A percentile compares a stretch with the other conserved stretches of the same genome.
phyloP scores from a whole-genome alignment of 768 basidiomycete genomes.

The Amanita phalloides region DNA sequence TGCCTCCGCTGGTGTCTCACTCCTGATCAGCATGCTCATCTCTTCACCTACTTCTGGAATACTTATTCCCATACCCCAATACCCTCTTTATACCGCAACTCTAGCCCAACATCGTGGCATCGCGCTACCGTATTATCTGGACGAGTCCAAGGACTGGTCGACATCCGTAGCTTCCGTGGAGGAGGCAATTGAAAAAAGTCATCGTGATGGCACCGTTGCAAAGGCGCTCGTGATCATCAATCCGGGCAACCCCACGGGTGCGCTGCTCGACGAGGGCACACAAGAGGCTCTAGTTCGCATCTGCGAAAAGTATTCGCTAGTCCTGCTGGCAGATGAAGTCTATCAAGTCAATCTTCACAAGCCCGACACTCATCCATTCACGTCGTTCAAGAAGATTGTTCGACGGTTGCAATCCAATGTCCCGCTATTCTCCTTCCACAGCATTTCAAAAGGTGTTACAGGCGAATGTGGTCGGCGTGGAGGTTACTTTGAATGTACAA shows the following conservation, averaged over 20 bases:
- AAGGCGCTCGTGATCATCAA: conserved; percentile 96
- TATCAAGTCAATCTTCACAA: conserved; percentile 91
- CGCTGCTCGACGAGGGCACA: conserved; percentile 60
- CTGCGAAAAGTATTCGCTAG: conserved; percentile 76
- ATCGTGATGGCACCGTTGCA: conserved; percentile 46
- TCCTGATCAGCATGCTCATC: conserved; percentile 74
- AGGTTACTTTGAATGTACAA: conserved; percentile 91
- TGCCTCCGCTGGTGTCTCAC: conserved; percentile 89
- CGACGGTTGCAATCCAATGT: conserved; percentile 54
- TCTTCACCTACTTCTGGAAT: conserved; percentile 58
- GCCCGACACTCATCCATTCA: conserved; percentile 59
- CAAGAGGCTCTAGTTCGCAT: conserved; percentile 71
- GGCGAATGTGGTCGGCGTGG: conserved; percentile 98
- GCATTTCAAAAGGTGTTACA: conserved; percentile 91
- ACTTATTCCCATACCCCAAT: conserved; percentile 96
- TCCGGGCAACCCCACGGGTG: conserved; percentile 96
- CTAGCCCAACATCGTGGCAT: conserved; percentile 79
- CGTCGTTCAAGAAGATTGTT: conserved; percentile 89
- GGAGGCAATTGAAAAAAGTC: conserved; percentile 54
- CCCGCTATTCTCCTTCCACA: conserved; percentile 92
- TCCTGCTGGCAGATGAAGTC: conserved; percentile 96
- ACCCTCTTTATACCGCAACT: conserved; percentile 94
- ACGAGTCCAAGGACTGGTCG: conserved; percentile 76
- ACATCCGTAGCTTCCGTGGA: conserved; percentile 63
- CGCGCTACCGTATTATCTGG: conserved; percentile 81